Evolutionary conservation across 371 early-diverging fungal species (phyloP).

Genomic region (Synchytrium microbalum): DNA sequence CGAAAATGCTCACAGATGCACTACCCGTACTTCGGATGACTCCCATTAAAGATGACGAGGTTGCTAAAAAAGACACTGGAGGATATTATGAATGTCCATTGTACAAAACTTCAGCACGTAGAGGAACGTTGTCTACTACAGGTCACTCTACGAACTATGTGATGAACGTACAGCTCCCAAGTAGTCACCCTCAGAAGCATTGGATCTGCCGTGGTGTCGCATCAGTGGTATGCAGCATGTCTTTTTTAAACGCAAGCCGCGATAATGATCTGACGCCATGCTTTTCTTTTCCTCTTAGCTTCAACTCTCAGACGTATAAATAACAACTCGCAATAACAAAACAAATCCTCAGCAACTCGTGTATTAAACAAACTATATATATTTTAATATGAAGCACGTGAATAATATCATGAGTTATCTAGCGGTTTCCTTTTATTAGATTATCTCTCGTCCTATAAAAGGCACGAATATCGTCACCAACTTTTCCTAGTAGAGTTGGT

Average conservation of each 20-base stretch:
- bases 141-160: slow-evolving; percentile 54
- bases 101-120: slow-evolving; percentile 45
- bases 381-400: too few species aligned
- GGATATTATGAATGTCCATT: slow-evolving; percentile 45
- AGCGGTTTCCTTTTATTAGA: slow-evolving; percentile 7
- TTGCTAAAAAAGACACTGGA: background rate
- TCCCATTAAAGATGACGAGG: slow-evolving; percentile 32
- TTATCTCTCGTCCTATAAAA: slow-evolving; percentile 21
- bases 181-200: slow-evolving; percentile 29
- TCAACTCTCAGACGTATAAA: too few species aligned
- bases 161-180: slow-evolving; percentile 35
- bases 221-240: too few species aligned
- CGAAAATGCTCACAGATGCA: slow-evolving; percentile 40
- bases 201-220: slow-evolving; percentile 51
- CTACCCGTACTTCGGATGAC: slow-evolving; percentile 42
- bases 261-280: too few species aligned
- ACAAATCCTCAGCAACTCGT: too few species aligned
- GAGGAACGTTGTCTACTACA: slow-evolving; percentile 50
- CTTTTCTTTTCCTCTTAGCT: too few species aligned
- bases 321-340: too few species aligned
- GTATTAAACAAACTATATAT: too few species aligned
- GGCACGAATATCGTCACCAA: slow-evolving; percentile 15
- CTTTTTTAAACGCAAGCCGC: too few species aligned
- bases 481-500: slow-evolving; percentile 3
- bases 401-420: too few species aligned